Conservation (phyloP, 495 filamentous ascomycete genomes). For the Zalerion maritima region DNA sequence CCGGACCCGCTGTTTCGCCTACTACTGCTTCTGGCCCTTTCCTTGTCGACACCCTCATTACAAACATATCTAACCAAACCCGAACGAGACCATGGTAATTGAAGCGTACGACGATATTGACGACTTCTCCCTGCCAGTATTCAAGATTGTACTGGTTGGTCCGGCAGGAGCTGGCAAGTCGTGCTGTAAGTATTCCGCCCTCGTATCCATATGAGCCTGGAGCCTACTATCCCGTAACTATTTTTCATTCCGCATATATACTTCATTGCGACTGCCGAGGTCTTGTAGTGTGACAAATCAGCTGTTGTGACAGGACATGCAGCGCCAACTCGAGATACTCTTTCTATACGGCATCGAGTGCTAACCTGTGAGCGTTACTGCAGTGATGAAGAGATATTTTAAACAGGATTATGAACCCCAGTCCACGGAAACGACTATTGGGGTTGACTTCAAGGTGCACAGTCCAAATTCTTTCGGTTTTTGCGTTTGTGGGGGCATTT, state of each 20-base stretch:
- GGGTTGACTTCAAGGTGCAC: conserved; percentile 44
- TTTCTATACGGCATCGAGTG: neutral
- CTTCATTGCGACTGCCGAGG: no score
- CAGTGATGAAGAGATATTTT: conserved; percentile 35
- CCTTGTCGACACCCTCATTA: conserved; percentile 4
- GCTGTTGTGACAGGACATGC: conserved; percentile 9
- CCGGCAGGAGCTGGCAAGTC: conserved; percentile 40
- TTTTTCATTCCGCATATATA: neutral
- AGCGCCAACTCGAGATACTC: conserved; percentile 3
- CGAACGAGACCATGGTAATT: conserved; percentile 9
- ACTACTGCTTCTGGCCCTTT: conserved; percentile 2
- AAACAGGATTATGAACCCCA: conserved; percentile 47
- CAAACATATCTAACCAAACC: neutral
- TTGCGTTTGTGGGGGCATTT: neutral
- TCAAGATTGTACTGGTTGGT: conserved; percentile 40
- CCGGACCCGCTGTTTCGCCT: neutral
- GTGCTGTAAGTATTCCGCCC: conserved; percentile 25
- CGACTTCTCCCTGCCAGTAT: conserved; percentile 29
- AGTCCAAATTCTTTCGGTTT: neutral
- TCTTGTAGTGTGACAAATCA: neutral
- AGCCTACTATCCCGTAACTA: neutral
- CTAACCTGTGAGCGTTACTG: conserved; percentile 8
- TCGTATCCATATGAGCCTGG: no score
- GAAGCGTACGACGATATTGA: conserved; percentile 35
- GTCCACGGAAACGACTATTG: conserved; percentile 41